phyloP scores from a whole-genome alignment of 305 asterid species.

The Ilex paraguariensis region DNA sequence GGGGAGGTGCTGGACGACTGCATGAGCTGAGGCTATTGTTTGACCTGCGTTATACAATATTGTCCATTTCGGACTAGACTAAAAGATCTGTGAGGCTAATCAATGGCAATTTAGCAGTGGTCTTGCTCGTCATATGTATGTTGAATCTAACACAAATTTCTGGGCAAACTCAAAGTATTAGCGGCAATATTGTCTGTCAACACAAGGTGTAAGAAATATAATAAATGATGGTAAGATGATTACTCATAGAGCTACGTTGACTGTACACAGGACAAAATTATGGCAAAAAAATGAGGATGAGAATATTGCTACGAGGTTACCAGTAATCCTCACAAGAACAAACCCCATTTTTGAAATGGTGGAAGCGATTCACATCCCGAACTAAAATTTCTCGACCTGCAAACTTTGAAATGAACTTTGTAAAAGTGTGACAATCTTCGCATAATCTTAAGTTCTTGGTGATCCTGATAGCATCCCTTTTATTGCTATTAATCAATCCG shows the following conservation, averaged over 20 bases:
- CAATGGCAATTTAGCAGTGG: no score
- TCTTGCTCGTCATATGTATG: no score
- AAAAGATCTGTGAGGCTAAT: no score
- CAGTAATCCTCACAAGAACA: slow-evolving; percentile 90
- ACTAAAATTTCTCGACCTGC: slow-evolving; percentile 59
- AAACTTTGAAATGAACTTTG: slow-evolving; percentile 63
- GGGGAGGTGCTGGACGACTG: no score
- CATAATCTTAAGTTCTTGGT: slow-evolving; percentile 85
- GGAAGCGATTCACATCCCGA: slow-evolving; percentile 73
- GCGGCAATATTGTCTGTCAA: no score
- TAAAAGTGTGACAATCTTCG: slow-evolving; percentile 85
- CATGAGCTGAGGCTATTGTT: no score
- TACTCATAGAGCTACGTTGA: neutral
- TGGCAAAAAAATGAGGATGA: neutral
- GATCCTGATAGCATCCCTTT: slow-evolving; percentile 74
- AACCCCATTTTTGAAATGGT: slow-evolving; percentile 70
- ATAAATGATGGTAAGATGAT: no score
- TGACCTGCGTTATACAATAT: no score
- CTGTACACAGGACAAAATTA: neutral
- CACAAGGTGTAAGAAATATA: no score
- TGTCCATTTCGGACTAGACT: no score
- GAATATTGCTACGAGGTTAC: slow-evolving; percentile 24
- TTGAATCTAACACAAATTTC: no score
- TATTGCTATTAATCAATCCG: slow-evolving; percentile 68
- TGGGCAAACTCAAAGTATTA: no score